A percentile compares a stretch with the other conserved stretches of the same genome.
Conservation (phyloP, 1,139 yeast genomes). For the Yamadazyma blattariae region DNA sequence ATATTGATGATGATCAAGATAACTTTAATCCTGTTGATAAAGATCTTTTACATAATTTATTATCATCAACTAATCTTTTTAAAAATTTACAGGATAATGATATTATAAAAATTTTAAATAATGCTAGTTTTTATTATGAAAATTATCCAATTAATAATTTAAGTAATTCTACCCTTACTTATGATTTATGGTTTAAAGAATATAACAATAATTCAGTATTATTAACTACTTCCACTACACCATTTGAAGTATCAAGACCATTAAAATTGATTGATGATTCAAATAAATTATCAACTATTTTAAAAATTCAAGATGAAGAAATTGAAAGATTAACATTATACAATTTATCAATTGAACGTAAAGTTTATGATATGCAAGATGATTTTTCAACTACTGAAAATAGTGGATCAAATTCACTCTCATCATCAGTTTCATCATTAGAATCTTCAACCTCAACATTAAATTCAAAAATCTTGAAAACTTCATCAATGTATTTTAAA, state of each 20-base stretch:
- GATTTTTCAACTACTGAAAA: constrained; percentile 15
- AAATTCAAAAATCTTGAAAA: constrained; percentile 24
- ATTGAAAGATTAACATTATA: constrained; percentile 21
- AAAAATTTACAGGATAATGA: constrained; percentile 28
- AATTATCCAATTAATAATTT: constrained; percentile 26
- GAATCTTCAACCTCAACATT: constrained; percentile 32
- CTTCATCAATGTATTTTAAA: constrained; percentile 33
- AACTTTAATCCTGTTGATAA: constrained; percentile 26
- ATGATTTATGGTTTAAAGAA: constrained; percentile 34
- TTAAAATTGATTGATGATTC: constrained; percentile 7
- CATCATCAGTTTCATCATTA: constrained; percentile 37
- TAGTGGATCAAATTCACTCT: constrained; percentile 30
- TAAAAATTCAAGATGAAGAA: constrained; percentile 31
- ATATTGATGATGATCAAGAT: constrained; percentile 11
- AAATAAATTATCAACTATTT: constrained; percentile 13
- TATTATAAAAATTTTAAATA: constrained; percentile 33
- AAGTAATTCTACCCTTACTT: constrained; percentile 23
- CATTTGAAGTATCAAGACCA: constrained; percentile 3
- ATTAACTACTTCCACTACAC: constrained; percentile 19
- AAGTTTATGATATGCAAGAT: constrained; percentile 21
- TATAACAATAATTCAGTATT: constrained; percentile 27
- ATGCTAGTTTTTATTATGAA: constrained; percentile 28
- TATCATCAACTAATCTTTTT: constrained; percentile 35
- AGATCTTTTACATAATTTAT: constrained; percentile 43
- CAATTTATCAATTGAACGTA: constrained; percentile 21